These are phyloP conservation scores for Penicillium diatomitis DNA, from an alignment of 495 filamentous ascomycete genomes.

Conservation along the genomic window DNA sequence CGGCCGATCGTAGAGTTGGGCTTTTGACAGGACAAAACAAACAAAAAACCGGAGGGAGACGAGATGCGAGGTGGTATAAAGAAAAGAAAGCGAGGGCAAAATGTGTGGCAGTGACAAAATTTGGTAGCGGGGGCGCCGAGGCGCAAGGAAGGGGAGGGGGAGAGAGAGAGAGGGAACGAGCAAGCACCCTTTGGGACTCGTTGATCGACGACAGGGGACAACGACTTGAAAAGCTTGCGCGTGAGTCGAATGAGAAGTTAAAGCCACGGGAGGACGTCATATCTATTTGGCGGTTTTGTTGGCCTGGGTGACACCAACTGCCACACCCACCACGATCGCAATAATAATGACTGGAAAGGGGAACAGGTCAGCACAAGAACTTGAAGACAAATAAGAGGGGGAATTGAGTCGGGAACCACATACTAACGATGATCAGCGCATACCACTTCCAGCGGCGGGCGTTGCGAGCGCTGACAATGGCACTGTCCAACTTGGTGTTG, in stretches of 20 bases:
- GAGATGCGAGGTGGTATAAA: conserved; percentile 25
- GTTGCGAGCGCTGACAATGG: conserved; percentile 68
- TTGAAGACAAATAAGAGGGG: background rate
- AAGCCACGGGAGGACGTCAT: background rate
- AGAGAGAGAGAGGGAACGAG: background rate
- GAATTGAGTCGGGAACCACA: conserved; percentile 26
- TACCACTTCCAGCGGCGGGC: conserved; percentile 97
- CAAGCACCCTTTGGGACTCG: too few species aligned
- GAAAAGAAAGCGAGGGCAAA: conserved; percentile 10
- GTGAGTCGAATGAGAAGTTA: too few species aligned
- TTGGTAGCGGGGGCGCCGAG: background rate
- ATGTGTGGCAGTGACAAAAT: too few species aligned
- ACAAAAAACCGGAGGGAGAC: background rate
- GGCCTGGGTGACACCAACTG: conserved; percentile 37
- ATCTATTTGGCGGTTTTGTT: conserved; percentile 15
- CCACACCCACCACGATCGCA: conserved; percentile 40
- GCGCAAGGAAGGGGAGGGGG: background rate
- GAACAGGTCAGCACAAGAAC: background rate
- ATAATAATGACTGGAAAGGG: conserved; percentile 38
- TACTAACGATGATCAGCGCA: conserved; percentile 73
- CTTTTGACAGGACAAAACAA: conserved; percentile 17
- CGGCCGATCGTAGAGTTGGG: conserved; percentile 15
- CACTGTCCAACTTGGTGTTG: conserved; percentile 67
- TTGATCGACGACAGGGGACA: too few species aligned
- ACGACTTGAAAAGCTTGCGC: too few species aligned